phyloP scores from a whole-genome alignment of 2,329 filamentous ascomycete genomes.

The Alternaria dauci region DNA sequence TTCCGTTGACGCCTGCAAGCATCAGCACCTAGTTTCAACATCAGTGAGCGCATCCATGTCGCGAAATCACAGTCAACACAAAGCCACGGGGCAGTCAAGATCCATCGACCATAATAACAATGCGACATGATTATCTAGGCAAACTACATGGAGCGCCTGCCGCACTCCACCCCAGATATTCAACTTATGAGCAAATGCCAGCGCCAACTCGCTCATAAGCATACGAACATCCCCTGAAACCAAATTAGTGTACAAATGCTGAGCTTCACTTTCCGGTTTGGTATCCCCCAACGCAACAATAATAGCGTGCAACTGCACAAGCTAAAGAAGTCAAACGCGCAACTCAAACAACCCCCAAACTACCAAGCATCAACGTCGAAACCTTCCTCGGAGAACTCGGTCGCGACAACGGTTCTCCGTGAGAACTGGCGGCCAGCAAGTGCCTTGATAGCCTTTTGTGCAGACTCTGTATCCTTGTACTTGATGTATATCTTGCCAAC shows the following conservation, averaged over 20 bases:
- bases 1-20: neutral
- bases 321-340: constrained; percentile 4
- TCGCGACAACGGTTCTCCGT: constrained; percentile 93
- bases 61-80: neutral
- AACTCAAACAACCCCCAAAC: constrained; percentile 3
- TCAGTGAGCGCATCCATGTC: neutral
- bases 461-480: constrained; percentile 79
- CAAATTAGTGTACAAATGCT: constrained; percentile 21
- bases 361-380: constrained; percentile 93
- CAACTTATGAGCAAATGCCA: constrained; percentile 13
- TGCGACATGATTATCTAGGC: constrained; percentile 9
- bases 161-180: constrained; percentile 2
- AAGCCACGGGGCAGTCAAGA: neutral
- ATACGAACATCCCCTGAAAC: constrained; percentile 6
- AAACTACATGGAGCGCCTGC: neutral
- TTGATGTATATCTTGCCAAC: constrained; percentile 99
- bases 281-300: constrained; percentile 2
- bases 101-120: neutral
- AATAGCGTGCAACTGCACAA: constrained; percentile 13
- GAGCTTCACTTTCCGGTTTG: constrained; percentile 8
- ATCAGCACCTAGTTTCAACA: neutral
- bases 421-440: constrained; percentile 95
- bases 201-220: neutral
- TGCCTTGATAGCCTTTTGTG: constrained; percentile 85
- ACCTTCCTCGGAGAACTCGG: constrained; percentile 97